Evolutionary conservation across 2,329 filamentous ascomycete species (phyloP), one percentile per base, ranked within the genome.

Genomic region (Diaporthe citrichinensis): DNA sequence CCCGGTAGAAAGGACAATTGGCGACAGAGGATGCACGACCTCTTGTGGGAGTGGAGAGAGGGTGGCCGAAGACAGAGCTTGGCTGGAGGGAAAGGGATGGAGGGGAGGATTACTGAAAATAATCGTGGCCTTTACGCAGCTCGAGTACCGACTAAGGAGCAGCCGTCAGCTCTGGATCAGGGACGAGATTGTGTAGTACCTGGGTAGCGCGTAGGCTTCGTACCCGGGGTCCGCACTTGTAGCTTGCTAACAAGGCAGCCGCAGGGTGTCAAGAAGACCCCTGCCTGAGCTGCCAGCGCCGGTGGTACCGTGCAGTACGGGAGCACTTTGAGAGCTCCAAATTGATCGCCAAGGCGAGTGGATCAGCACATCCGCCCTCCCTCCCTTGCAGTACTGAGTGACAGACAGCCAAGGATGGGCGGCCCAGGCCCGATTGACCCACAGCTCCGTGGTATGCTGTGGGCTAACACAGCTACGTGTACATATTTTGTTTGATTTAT

Each of bases 91-190:
- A 57, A 76, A 74, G 75, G 75, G 72, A 76, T 74, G 62, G 59
- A 71, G 28, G n/a, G 31, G 62, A 55, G n/a, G 23, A 39, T 25
- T 55, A 36, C 39, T 74, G 62, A 41, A 49, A 76, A 76, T 71
- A 71, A 74, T 76, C 71, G 74, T 76, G 74, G 74, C 74, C 74
- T 76, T 62, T 76, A 65, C 61, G 61, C 65, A 73, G 71, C 71
- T 55, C 71, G 61, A 46, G 58, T 73, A 49, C 61, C 61, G 71
- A 73, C 51, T 14, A 71, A 71, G 68, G 44, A 25, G 71, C 53
- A 10, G 46, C 28, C 65, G 34, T 69, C 65, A 69, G 65, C 65
- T 53, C 65, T 53, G 34, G 34, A 39, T 69, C 65, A 41, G 65
- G 65, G 65, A 69, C 65, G 31, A 69, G 46, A 53, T 69, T 53